These are phyloP conservation scores for Hericium coralloides DNA, from an alignment of 768 basidiomycete genomes.

Conservation along the genomic window DNA sequence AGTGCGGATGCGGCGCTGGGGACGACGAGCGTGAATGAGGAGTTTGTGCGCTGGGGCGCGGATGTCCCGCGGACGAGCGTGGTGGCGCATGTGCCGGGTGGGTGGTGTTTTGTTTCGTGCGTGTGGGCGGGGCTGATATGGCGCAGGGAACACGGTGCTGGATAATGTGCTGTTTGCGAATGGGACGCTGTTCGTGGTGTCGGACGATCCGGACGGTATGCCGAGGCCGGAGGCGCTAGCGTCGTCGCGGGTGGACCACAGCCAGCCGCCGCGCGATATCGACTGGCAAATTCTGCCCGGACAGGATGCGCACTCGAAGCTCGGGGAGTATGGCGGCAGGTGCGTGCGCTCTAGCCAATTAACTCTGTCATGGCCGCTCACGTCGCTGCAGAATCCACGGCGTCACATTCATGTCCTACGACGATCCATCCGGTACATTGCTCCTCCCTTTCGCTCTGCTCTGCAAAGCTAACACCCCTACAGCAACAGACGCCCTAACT, in stretches of 20 bases:
- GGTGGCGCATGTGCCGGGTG: constrained; percentile 60
- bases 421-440: constrained; percentile 21
- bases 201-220: constrained; percentile 52
- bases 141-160: constrained; percentile 73
- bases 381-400: constrained; percentile 46
- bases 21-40: constrained; percentile 36
- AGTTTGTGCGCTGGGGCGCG: constrained; percentile 46
- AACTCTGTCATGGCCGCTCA: neutral
- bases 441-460: neutral
- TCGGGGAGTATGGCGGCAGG: constrained; percentile 24
- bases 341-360: constrained; percentile 2
- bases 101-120: constrained; percentile 7
- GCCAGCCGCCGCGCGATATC: constrained; percentile 35
- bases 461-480: neutral
- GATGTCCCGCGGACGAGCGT: constrained; percentile 48
- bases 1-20: constrained; percentile 16
- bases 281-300: constrained; percentile 41
- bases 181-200: constrained; percentile 66
- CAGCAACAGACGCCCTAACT: constrained; percentile 47
- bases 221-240: constrained; percentile 47
- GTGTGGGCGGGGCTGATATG: neutral
- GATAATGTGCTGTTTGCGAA: constrained; percentile 75
- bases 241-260: constrained; percentile 26
- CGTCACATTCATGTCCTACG: constrained; percentile 43
- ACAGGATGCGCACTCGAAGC: constrained; percentile 16